Evolutionary conservation across 257 asterid genomes (phyloP), one percentile per base, ranked within the genome.

Genomic region (Echium plantagineum): DNA sequence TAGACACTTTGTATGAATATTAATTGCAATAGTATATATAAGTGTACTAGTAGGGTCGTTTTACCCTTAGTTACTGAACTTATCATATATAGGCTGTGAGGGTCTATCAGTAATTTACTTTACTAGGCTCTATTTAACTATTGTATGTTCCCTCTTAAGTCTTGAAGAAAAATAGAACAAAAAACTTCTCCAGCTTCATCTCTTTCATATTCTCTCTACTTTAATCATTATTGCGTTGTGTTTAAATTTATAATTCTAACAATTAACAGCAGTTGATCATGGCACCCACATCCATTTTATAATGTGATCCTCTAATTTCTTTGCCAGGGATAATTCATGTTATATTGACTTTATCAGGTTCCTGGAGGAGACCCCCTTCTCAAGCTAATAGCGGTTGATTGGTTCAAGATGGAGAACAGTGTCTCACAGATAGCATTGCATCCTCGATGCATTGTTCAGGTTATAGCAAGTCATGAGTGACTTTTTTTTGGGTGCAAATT

Each of bases 351-450:
- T 67, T 69, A 73, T 64, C 77, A 93, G 97, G 87, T 89, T 62
- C 78, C 81, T 71, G 99, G 96, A 60, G 95, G 95, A 60, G 96
- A 89, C 30, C 97, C 99, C 54, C 84, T 89, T 78, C 83, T 93
- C 70, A 89, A 81, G 85, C 96, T 93, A 71, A 66, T 93, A 55
- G 96, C 96, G 35, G 97, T 93, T 75, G 99, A 93, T 79, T 89
- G 99, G 99, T 89, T 86, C 78, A 89, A 86, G 74, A 84, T 85
- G 65, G 97, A 89, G 58, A 69, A 78, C 48, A 63, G 84, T 67
- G 67, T 70, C 53, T 65, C 86, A 60, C 80, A 81, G 60, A 78
- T 89, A 63, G 96, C 99, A 42, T 76, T 89, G 75, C 89, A 89
- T 83, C 91, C 94, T 52, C 78, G 83, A 71, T 78, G 80, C 80